Base-by-base conservation (phyloP, 139 green algal species). In the Medakamo hakoo region DNA sequence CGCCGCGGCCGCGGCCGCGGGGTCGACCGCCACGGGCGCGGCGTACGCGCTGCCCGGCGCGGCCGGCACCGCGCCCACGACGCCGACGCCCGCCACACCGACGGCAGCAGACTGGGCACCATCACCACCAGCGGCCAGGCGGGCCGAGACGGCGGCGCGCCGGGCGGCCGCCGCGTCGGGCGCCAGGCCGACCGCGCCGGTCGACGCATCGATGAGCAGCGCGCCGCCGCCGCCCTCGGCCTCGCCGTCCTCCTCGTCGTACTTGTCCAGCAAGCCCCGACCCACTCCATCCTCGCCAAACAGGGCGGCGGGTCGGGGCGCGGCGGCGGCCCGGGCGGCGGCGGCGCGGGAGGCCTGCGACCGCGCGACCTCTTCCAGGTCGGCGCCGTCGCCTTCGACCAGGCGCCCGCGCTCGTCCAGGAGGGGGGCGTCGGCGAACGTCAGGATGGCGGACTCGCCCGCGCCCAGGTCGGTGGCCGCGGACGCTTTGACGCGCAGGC, bases 241-340 rank as follows among this genome's bases (percentile, higher is more conserved):
- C 49, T 85, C 78, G 57, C 85, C 85, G 59, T 89, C 81, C 71
- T 86, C 78, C 55, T 94, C 84, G 71, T 95, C 87, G 66, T 94
- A 94, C 77, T 95, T 90, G 57, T 84, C 73, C 65, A 94, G 75
- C 69, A 94, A 60, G 14, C 60, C 62, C 64, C 81, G 77, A 21
- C 80, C 82, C 9, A 52, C 40, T 16, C 40, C 40, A 58, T 94
- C 86, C 74, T 94, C 86, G 57, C 84, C 81, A 76, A 80, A 94
- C 60, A 89, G 78, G 27, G 82, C 80, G 9, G 40, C 40, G 40
- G 9, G 9, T 9, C 40, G 40, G 9, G 40, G 9, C 9, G 76
- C 68, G 60, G 40, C 40, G 40, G 40, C 9, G 9, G 40, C 40
- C 9, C 40, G 40, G 9, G 9, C 40, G 40, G 9, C 9, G 9